Conservation (phyloP, 192 early-diverging fungal species). For the Rhizoclosmatium globosum region DNA sequence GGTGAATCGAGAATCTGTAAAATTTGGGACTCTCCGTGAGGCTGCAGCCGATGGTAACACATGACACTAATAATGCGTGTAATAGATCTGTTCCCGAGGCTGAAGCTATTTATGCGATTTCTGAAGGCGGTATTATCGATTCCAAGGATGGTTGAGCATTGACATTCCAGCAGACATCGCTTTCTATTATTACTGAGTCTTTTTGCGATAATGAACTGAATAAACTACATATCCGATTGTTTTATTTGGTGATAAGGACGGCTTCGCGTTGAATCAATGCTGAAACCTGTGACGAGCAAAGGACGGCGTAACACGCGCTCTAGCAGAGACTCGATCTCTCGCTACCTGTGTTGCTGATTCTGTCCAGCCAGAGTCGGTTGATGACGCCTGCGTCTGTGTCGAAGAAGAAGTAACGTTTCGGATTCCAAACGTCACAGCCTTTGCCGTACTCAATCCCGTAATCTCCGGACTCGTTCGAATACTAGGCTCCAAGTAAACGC, state of each 20-base stretch:
- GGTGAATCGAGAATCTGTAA: conserved; percentile 83
- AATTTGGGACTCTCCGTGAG: conserved; percentile 83
- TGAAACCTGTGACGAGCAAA: too few species aligned
- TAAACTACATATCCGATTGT: too few species aligned
- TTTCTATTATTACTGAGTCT: background rate
- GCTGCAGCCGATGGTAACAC: background rate
- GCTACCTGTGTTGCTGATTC: too few species aligned
- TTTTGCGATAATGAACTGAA: too few species aligned
- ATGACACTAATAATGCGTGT: conserved; percentile 23
- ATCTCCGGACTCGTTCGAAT: background rate
- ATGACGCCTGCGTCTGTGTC: too few species aligned
- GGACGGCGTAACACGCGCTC: too few species aligned
- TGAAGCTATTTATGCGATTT: conserved; percentile 71
- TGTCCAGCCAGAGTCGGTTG: too few species aligned
- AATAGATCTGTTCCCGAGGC: conserved; percentile 34
- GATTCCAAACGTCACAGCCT: background rate
- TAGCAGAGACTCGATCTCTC: too few species aligned
- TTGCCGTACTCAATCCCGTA: background rate
- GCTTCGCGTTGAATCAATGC: too few species aligned
- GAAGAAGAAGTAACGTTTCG: background rate
- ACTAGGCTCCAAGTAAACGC: conserved; percentile 8
- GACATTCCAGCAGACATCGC: background rate
- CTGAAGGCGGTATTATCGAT: conserved; percentile 80
- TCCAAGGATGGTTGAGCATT: conserved; percentile 48
- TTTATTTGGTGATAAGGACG: too few species aligned